Conservation (phyloP, 352 stramenopile genomes). For the Thraustotheca clavata region DNA sequence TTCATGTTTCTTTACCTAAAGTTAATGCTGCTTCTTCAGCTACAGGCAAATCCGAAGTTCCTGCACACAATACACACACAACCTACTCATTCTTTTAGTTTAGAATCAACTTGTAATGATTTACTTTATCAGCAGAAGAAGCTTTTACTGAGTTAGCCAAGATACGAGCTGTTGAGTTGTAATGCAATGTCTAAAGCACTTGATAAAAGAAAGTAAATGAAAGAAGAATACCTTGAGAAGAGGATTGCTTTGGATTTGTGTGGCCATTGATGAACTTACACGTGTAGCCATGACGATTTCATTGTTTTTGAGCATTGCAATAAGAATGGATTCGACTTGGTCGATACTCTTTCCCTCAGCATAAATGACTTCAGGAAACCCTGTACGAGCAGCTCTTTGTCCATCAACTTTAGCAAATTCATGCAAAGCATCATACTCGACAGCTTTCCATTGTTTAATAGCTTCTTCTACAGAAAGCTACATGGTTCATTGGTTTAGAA, state of each 20-base stretch:
- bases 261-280: conserved; percentile 29
- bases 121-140: not conserved
- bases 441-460: not conserved
- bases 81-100: no score
- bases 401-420: conserved; percentile 63
- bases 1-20: conserved; percentile 39
- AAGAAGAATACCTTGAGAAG: not conserved
- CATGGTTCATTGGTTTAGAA: not conserved
- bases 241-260: not conserved
- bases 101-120: not conserved
- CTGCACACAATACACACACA: conserved; percentile 88
- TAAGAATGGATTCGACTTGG: conserved; percentile 87
- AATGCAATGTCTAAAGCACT: conserved; percentile 32
- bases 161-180: conserved; percentile 64
- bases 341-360: conserved; percentile 86
- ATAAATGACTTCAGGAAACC: conserved; percentile 95
- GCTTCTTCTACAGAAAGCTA: conserved; percentile 5
- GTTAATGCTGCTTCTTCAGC: conserved; percentile 94
- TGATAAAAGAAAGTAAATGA: not conserved
- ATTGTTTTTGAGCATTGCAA: conserved; percentile 63
- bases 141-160: conserved; percentile 35
- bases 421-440: conserved; percentile 20
- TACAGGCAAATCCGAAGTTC: conserved; percentile 93
- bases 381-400: conserved; percentile 73
- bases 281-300: conserved; percentile 76